Percentiles rank a stretch among this genome's conserved stretches.
These are phyloP conservation scores for Rhynchospora pubera DNA, from an alignment of 176 grass and related monocot species.

Conservation along the genomic window DNA sequence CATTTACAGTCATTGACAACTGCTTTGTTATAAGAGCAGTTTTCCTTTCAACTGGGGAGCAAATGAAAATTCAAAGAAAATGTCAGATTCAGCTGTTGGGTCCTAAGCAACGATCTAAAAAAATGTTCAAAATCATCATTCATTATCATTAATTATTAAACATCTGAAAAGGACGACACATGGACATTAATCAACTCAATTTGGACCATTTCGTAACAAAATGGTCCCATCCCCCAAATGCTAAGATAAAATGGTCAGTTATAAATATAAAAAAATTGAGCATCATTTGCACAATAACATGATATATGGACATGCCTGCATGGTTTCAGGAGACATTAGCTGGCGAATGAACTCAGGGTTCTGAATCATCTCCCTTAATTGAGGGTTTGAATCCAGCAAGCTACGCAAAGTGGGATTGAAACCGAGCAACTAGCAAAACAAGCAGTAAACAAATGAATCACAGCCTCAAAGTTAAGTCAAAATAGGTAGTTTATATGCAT, in stretches of 20 bases:
- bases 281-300: background rate
- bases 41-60: no score
- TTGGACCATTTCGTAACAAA: background rate
- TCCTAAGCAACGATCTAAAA: no score
- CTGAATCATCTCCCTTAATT: conserved; percentile 89
- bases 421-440: conserved; percentile 59
- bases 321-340: conserved; percentile 74
- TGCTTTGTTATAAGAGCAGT: no score
- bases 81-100: no score
- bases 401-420: conserved; percentile 65
- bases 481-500: background rate
- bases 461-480: background rate
- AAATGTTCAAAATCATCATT: no score
- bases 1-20: no score
- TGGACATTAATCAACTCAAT: no score
- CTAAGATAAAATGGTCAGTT: background rate
- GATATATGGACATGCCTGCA: conserved; percentile 53
- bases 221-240: background rate
- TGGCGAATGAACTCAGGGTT: conserved; percentile 95
- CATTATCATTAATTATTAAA: no score
- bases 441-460: background rate
- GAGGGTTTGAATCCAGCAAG: conserved; percentile 77
- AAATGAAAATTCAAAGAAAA: no score
- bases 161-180: no score
- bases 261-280: background rate